phyloP scores from a whole-genome alignment of 208 protist genomes.

The Acanthamoeba castellanii region DNA sequence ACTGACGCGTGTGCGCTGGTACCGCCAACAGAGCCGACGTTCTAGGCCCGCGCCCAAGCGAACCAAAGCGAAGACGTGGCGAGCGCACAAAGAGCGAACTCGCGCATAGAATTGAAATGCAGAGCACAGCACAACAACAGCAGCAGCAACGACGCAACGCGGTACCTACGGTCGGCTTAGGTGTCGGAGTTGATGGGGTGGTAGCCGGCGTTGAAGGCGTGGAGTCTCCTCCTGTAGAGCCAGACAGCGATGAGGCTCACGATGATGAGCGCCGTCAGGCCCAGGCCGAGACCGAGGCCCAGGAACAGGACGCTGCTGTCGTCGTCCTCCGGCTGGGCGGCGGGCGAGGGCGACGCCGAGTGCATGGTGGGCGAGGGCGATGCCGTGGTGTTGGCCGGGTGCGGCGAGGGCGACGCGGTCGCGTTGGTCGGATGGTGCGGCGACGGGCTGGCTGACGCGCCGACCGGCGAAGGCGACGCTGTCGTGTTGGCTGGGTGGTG shows the following conservation, averaged over 20 bases:
- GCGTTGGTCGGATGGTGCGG: too few relatives aligned
- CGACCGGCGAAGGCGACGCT: not conserved
- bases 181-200: not conserved
- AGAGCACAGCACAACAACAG: too few relatives aligned
- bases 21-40: too few relatives aligned
- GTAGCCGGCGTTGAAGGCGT: not conserved
- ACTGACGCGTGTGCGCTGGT: too few relatives aligned
- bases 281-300: not conserved
- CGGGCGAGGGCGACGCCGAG: not conserved
- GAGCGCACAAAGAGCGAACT: too few relatives aligned
- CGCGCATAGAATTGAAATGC: too few relatives aligned
- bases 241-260: not conserved
- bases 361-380: too few relatives aligned
- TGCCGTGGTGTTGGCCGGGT: not conserved
- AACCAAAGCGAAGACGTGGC: too few relatives aligned
- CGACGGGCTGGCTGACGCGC: not conserved
- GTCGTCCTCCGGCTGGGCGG: not conserved
- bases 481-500: not conserved
- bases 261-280: not conserved
- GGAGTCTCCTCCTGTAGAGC: not conserved
- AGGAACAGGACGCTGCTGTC: not conserved
- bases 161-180: not conserved
- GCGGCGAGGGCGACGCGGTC: not conserved
- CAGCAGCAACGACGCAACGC: too few relatives aligned
- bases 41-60: too few relatives aligned